phyloP scores from a whole-genome alignment of 164 flowering plant genomes.

The Chloranthus sessilifolius region DNA sequence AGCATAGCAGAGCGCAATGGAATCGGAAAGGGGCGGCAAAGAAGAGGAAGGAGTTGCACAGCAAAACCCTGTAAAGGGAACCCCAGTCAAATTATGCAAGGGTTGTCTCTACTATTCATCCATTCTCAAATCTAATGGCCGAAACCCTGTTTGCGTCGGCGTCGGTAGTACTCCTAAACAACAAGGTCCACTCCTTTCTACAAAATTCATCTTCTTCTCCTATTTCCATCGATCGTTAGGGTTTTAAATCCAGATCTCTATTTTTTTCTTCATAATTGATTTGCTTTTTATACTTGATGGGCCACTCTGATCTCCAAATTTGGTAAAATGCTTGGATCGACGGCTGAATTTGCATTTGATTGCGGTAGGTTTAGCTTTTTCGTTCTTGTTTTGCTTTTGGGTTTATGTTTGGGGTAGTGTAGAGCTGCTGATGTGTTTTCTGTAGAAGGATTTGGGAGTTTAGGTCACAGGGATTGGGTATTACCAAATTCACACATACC shows the following conservation, averaged over 20 bases:
- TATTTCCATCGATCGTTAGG: not conserved
- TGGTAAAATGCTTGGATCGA: not conserved
- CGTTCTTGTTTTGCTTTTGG: no score
- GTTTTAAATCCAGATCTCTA: not conserved
- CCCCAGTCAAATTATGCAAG: slow-evolving; percentile 46
- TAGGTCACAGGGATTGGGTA: no score
- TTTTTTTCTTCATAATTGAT: not conserved
- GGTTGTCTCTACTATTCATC: slow-evolving; percentile 58
- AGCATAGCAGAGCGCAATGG: no score
- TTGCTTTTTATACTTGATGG: not conserved
- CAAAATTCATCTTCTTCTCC: no score
- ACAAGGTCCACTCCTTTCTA: slow-evolving; percentile 27
- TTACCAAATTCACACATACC: no score
- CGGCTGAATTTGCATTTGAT: not conserved
- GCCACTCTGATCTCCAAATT: not conserved
- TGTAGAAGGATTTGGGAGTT: no score
- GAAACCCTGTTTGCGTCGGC: slow-evolving; percentile 50
- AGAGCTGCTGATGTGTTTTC: no score
- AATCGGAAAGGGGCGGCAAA: no score
- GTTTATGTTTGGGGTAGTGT: no score
- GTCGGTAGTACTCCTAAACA: slow-evolving; percentile 36
- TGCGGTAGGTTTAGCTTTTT: no score
- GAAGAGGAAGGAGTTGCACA: no score
- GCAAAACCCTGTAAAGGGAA: not conserved
- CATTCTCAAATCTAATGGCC: slow-evolving; percentile 36